Base-by-base conservation (phyloP, 2,329 filamentous ascomycete genomes). In the Colletotrichum salicis region DNA sequence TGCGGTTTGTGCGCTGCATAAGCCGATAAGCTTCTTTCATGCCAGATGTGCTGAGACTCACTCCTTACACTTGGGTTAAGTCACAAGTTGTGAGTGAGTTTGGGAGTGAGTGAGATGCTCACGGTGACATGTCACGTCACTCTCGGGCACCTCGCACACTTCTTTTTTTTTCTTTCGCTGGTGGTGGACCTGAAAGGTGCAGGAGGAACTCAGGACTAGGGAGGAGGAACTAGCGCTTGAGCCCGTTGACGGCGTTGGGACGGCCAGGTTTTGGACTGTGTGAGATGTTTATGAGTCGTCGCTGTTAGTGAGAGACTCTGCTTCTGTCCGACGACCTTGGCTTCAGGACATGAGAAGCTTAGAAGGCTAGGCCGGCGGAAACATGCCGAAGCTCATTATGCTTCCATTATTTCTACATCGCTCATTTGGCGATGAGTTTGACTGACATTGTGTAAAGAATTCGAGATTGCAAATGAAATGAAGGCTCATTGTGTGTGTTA, bases 211-310 rank as follows among this genome's bases (percentile, higher is more conserved):
- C 37, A 66, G 62, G 15, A 29, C 57, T 29, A 41, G 41, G 19
- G 19, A 62, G 24, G 13, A 12, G n/a, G 45, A 35, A 37, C 68
- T 67, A 71, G 27, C 57, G 64, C 68, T 71, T 58, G 69, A 71
- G 64, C 64, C 64, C 64, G 69, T 57, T 48, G 64, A 56, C 58
- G 64, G 64, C 55, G 58, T 71, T 37, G 58, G 59, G 33, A 71
- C 54, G 58, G 64, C 13, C 35, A 19, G 62, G 62, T 54, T 35
- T 66, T 52, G 62, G 15, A 24, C 24, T 35, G n/a, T 35, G n/a
- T n/a, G 37, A 31, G 33, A n/a, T 62, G 24, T 59, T 59, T 41
- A 56, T 48, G 41, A 48, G 19, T 22, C 19, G 41, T 48, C 41
- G 45, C 56, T 56, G 67, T 60, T 66, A 60, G 62, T 37, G 58